phyloP scores from a whole-genome alignment of 305 asterid genomes.

The Fraxinus albicans region DNA sequence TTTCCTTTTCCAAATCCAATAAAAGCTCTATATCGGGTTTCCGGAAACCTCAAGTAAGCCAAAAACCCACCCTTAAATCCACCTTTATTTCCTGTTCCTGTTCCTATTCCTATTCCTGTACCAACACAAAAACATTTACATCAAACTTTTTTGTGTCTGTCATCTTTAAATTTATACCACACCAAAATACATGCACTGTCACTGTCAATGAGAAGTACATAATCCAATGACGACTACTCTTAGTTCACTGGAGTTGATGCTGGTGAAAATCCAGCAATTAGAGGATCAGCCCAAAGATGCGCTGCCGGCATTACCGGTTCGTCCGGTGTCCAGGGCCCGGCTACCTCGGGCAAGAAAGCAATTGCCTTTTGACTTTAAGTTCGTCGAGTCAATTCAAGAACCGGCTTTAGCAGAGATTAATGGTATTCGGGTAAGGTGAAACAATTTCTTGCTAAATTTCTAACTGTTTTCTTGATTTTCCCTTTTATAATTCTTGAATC shows the following conservation, averaged over 20 bases:
- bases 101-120: neutral
- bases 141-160: neutral
- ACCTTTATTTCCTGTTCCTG: neutral
- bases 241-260: slow-evolving; percentile 78
- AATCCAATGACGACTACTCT: slow-evolving; percentile 41
- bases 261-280: slow-evolving; percentile 51
- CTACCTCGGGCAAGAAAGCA: slow-evolving; percentile 51
- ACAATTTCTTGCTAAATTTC: neutral
- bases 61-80: slow-evolving; percentile 18
- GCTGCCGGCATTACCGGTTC: slow-evolving; percentile 63
- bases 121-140: neutral
- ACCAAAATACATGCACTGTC: neutral
- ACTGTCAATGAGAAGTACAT: slow-evolving; percentile 25
- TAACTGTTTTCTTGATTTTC: neutral
- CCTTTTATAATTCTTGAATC: neutral
- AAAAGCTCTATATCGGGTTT: neutral
- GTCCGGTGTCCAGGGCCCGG: slow-evolving; percentile 64
- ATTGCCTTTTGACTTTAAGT: slow-evolving; percentile 22
- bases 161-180: neutral
- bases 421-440: neutral
- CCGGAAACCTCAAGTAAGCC: slow-evolving; percentile 41
- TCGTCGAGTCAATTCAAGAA: neutral
- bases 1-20: neutral
- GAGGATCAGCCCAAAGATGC: slow-evolving; percentile 39
- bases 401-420: neutral